Base-by-base conservation (phyloP, 129 eudicot genomes). In the Gnaphalium uliginosum region DNA sequence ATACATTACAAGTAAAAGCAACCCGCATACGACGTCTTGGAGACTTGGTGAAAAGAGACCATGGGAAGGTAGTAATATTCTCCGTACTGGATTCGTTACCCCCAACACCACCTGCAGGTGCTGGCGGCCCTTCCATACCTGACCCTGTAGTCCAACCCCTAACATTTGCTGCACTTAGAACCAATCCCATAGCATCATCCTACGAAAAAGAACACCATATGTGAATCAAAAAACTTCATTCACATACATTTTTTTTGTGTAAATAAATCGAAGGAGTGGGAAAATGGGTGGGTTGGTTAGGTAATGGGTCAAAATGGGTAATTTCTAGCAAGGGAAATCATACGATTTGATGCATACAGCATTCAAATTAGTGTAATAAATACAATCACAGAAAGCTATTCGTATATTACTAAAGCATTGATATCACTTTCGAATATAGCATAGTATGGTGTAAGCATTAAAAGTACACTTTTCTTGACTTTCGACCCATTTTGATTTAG, bases 141-240 rank as follows among this genome's bases (percentile, higher is more conserved):
- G 66, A 57, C 23, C 76, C 76, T 2, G 54, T 56, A 37, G 76
- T 72, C 76, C 67, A 72, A 57, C 76, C 76, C 23, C 54, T 32
- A 33, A 72, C 67, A 33, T 72, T 72, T 72, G 76, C 76, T 54
- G 67, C 76, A 72, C 76, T 57, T 0, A 72, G 54, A 57, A 72
- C 76, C 26, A 72, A 72, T 14, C 76, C 76, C 50, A 71, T 71
- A 11, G 76, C 76, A 71, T 54, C 66, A 71, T 71, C 76, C 76
- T 71, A 54, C 15, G 14, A 29, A 53, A 54, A 71, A 71, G n/a
- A 71, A n/a, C 51, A 71, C 26, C 14, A 2, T 27, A 21, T 51
- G 11, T 53, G 63, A 51, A 51, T 71, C 64, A 72, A 56, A 72
- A 21, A 37, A 24, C 14, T 21, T 13, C 11, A 57, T 71, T n/a